phyloP scores from a whole-genome alignment of 768 basidiomycete genomes.

The Hygrophorus russula region DNA sequence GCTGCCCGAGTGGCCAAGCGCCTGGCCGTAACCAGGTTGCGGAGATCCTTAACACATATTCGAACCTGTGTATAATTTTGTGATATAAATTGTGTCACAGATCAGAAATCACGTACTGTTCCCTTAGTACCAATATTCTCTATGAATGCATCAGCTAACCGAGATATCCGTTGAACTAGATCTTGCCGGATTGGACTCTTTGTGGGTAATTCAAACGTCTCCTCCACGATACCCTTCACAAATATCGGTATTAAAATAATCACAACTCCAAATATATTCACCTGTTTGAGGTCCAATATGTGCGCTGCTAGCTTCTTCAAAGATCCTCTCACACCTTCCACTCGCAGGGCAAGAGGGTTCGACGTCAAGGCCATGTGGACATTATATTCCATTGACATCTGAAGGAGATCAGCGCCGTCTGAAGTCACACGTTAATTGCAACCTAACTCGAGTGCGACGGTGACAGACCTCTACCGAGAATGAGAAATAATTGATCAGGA shows the following conservation, averaged over 20 bases:
- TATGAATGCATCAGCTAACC: slow-evolving; percentile 50
- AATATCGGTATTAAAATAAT: slow-evolving; percentile 4
- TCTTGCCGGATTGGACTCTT: slow-evolving; percentile 29
- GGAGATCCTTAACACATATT: slow-evolving; percentile 31
- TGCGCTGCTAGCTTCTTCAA: slow-evolving; percentile 36
- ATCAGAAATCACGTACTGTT: slow-evolving; percentile 22
- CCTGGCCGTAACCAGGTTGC: slow-evolving; percentile 32
- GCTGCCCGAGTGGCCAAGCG: slow-evolving; percentile 41
- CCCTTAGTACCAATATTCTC: slow-evolving; percentile 36
- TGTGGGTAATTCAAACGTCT: slow-evolving; percentile 32
- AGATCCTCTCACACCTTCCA: slow-evolving; percentile 45
- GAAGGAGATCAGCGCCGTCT: slow-evolving; percentile 58
- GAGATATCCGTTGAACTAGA: slow-evolving; percentile 56
- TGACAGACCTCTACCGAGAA: slow-evolving; percentile 57
- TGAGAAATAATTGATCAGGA: slow-evolving; percentile 51
- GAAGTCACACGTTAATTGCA: slow-evolving; percentile 4
- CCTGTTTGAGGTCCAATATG: slow-evolving; percentile 38
- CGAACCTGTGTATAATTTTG: slow-evolving; percentile 30
- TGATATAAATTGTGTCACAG: not conserved
- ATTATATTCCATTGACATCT: slow-evolving; percentile 46
- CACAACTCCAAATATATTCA: slow-evolving; percentile 15
- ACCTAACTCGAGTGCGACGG: not conserved
- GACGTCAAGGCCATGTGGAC: slow-evolving; percentile 49
- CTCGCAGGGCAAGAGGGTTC: slow-evolving; percentile 45
- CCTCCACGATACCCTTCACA: slow-evolving; percentile 27